Percentiles rank a stretch among this genome's conserved stretches.
Evolutionary conservation across 2,329 filamentous ascomycete genomes (phyloP).

Genomic region (Fusarium ambrosium): DNA sequence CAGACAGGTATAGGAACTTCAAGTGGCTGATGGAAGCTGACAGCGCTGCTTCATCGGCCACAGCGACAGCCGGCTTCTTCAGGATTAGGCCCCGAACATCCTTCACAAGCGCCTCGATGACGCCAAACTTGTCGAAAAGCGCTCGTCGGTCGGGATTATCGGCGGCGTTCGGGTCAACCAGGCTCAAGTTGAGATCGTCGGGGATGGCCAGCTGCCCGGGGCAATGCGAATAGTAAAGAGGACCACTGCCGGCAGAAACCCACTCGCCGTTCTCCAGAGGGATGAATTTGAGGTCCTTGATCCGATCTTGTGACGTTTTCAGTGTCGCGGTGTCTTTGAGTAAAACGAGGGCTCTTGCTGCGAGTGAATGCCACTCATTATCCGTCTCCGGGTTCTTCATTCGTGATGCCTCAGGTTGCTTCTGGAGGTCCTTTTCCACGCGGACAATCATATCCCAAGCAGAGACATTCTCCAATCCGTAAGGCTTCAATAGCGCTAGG

Average conservation of each 20-base stretch:
- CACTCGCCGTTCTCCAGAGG: constrained; percentile 32
- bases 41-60: neutral
- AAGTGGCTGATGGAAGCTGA: constrained; percentile 19
- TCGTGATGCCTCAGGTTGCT: neutral
- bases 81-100: constrained; percentile 26
- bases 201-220: constrained; percentile 23
- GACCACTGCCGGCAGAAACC: constrained; percentile 22
- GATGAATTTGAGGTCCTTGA: constrained; percentile 22
- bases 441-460: constrained; percentile 5
- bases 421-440: constrained; percentile 21
- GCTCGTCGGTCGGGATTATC: constrained; percentile 20
- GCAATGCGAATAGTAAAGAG: constrained; percentile 29
- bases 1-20: constrained; percentile 37
- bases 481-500: constrained; percentile 1
- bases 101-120: constrained; percentile 17
- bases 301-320: neutral
- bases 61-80: neutral
- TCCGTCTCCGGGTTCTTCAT: constrained; percentile 27
- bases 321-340: neutral
- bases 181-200: constrained; percentile 12
- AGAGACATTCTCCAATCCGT: constrained; percentile 17
- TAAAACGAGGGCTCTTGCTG: constrained; percentile 18
- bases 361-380: constrained; percentile 33
- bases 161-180: constrained; percentile 25
- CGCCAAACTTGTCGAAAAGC: constrained; percentile 31